A percentile compares a stretch with the other conserved stretches of the same genome.
phyloP scores from a whole-genome alignment of 2,329 filamentous ascomycete species.

The Penicillium sp. region DNA sequence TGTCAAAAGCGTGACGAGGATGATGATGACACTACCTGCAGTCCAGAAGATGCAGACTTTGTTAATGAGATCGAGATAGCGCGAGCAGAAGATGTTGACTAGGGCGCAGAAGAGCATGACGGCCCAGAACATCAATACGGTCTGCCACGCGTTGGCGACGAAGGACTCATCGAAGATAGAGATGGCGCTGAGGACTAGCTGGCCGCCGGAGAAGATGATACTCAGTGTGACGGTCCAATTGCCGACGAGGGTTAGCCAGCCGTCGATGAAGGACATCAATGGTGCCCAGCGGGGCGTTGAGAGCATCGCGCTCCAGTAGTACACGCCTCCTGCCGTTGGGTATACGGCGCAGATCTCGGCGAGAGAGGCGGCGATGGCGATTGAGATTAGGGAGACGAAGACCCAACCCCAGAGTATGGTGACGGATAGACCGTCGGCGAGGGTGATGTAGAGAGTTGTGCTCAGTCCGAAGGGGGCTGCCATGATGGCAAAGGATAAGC shows the following conservation, averaged over 20 bases:
- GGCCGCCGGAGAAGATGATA: constrained; percentile 72
- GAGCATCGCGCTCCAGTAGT: constrained; percentile 71
- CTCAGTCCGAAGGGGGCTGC: constrained; percentile 67
- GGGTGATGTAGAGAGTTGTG: constrained; percentile 67
- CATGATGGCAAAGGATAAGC: constrained; percentile 73
- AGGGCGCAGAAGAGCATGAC: constrained; percentile 65
- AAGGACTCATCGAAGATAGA: constrained; percentile 70
- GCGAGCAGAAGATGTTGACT: constrained; percentile 64
- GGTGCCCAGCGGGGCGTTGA: constrained; percentile 65
- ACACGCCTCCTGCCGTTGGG: constrained; percentile 67
- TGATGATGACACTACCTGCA: constrained; percentile 63
- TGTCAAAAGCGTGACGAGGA: constrained; percentile 61
- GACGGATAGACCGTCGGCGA: constrained; percentile 67
- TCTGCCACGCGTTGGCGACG: constrained; percentile 67
- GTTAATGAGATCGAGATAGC: constrained; percentile 66
- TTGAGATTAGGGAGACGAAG: constrained; percentile 62
- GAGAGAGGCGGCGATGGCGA: constrained; percentile 64
- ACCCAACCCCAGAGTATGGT: constrained; percentile 71
- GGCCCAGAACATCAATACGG: constrained; percentile 69
- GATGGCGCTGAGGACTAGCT: constrained; percentile 67
- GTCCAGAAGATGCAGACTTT: constrained; percentile 75
- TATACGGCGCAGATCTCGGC: constrained; percentile 70
- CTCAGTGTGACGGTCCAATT: constrained; percentile 69
- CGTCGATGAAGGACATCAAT: constrained; percentile 67
- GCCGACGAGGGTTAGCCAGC: constrained; percentile 70